These are phyloP conservation scores for Royoungia palumana DNA, from an alignment of 768 basidiomycete species.

Conservation along the genomic window DNA sequence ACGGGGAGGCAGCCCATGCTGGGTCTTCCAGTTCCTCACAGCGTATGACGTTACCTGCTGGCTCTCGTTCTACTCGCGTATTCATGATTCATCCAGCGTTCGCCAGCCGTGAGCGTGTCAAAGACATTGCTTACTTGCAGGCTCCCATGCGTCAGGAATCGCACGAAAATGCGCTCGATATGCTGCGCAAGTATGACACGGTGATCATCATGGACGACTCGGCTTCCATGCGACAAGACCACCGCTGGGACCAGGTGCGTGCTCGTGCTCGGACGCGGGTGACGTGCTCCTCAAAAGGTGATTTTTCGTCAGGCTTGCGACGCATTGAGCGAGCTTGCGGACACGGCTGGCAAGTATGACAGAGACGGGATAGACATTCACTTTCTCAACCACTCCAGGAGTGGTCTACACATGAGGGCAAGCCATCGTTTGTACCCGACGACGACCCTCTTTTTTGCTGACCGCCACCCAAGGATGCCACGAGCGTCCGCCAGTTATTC, in stretches of 20 bases:
- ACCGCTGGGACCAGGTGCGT: conserved; percentile 49
- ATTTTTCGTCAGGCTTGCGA: conserved; percentile 8
- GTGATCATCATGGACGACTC: conserved; percentile 63
- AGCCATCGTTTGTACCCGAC: background rate
- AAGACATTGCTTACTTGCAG: conserved; percentile 22
- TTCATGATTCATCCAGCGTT: conserved; percentile 22
- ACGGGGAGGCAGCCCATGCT: background rate
- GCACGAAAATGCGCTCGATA: conserved; percentile 31
- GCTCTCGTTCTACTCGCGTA: conserved; percentile 21
- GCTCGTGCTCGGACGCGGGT: background rate
- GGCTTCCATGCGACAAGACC: conserved; percentile 45
- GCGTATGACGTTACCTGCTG: conserved; percentile 21
- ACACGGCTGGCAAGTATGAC: conserved; percentile 48
- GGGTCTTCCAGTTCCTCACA: conserved; percentile 5
- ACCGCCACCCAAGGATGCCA: conserved; percentile 31
- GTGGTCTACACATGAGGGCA: conserved; percentile 40
- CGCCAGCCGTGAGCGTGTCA: conserved; percentile 14
- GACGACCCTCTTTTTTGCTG: background rate
- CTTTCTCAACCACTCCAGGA: conserved; percentile 48
- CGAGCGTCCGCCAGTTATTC: conserved; percentile 42
- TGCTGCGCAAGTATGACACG: conserved; percentile 49
- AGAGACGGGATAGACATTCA: conserved; percentile 58
- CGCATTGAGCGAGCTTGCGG: conserved; percentile 43
- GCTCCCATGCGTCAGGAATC: conserved; percentile 28
- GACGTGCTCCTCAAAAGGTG: too few species aligned